phyloP scores from a whole-genome alignment of 2,329 filamentous ascomycete genomes.

The Penicillium sp. region DNA sequence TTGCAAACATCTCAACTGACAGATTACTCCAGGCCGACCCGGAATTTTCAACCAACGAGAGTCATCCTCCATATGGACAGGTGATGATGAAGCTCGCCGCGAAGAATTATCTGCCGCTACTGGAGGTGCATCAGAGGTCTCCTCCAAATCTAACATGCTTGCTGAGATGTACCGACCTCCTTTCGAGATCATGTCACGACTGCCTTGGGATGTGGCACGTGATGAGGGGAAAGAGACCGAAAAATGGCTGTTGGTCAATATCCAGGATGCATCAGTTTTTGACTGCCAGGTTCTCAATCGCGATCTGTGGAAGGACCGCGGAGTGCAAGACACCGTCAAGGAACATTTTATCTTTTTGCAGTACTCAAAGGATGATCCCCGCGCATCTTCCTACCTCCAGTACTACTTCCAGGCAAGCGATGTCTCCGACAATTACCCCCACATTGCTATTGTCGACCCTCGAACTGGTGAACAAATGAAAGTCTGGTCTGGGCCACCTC shows the following conservation, averaged over 20 bases:
- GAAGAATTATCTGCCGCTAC: constrained; percentile 60
- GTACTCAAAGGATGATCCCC: constrained; percentile 80
- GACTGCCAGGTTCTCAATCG: constrained; percentile 92
- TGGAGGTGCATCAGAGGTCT: constrained; percentile 63
- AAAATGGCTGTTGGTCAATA: constrained; percentile 95
- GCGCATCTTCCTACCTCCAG: constrained; percentile 76
- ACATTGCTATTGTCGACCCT: constrained; percentile 93
- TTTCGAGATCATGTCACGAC: constrained; percentile 78
- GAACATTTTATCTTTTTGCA: constrained; percentile 97
- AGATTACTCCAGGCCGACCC: constrained; percentile 42
- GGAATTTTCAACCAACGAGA: constrained; percentile 70
- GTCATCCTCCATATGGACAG: constrained; percentile 59
- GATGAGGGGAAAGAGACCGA: constrained; percentile 80
- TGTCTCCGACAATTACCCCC: constrained; percentile 85
- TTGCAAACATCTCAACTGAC: not conserved
- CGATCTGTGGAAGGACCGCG: constrained; percentile 89
- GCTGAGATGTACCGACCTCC: constrained; percentile 92
- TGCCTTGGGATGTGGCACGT: constrained; percentile 81
- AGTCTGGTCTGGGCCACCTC: constrained; percentile 83
- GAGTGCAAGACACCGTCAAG: constrained; percentile 73
- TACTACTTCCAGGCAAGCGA: constrained; percentile 85
- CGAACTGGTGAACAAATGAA: constrained; percentile 97
- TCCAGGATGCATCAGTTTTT: constrained; percentile 91
- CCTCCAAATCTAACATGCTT: constrained; percentile 71
- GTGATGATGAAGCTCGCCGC: constrained; percentile 51